Conservation (phyloP, 768 basidiomycete species). For the Boletus insuetus region DNA sequence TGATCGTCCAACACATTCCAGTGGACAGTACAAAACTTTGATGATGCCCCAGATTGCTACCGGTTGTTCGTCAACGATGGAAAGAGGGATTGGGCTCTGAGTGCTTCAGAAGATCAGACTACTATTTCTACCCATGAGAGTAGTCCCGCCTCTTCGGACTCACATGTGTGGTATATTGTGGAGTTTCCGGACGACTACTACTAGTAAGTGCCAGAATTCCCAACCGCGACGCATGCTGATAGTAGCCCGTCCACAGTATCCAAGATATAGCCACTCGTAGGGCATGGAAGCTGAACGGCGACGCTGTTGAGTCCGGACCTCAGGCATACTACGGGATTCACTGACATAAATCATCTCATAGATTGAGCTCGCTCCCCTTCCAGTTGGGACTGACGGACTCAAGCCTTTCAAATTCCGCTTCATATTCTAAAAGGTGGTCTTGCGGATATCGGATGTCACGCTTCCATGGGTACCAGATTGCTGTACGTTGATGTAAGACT, state of each 20-base stretch:
- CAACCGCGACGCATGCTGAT: not conserved
- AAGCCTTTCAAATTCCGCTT: constrained; percentile 10
- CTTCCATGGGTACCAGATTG: too few species aligned
- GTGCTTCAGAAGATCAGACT: not conserved
- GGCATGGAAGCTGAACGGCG: constrained; percentile 7
- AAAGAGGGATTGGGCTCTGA: constrained; percentile 3
- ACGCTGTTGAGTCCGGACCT: not conserved
- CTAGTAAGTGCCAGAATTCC: not conserved
- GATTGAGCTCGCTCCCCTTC: constrained; percentile 6
- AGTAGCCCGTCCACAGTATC: not conserved
- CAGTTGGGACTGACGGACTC: not conserved
- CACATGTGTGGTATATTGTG: constrained; percentile 4
- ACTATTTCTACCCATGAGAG: not conserved
- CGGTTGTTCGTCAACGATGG: constrained; percentile 10
- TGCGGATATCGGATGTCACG: not conserved
- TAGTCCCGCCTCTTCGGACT: constrained; percentile 2
- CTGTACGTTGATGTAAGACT: not conserved
- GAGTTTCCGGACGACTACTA: constrained; percentile 5
- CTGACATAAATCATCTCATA: not conserved
- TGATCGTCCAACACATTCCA: not conserved
- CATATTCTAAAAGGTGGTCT: not conserved
- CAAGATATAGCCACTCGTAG: not conserved
- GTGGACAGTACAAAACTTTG: constrained; percentile 11
- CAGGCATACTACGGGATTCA: too few species aligned
- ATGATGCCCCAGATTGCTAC: constrained; percentile 4